Evolutionary conservation across 139 green algal species (phyloP).

Genomic region (Limnomonas spitsbergensis): DNA sequence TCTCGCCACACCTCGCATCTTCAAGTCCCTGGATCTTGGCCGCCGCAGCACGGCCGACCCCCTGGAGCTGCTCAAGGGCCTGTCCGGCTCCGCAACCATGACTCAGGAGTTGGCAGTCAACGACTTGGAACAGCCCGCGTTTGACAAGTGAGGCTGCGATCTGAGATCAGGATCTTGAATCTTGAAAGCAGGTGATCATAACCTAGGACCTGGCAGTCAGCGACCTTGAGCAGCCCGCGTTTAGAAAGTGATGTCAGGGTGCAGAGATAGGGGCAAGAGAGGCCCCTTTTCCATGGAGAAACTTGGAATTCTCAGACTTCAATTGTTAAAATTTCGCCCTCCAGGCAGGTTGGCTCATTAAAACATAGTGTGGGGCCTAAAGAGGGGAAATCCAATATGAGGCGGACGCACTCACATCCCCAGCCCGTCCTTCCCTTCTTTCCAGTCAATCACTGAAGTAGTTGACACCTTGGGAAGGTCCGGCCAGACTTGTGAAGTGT

Average conservation of each 20-base stretch:
- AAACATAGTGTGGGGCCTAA: too few relatives aligned
- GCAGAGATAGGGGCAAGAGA: background rate
- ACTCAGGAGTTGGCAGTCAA: conserved; percentile 76
- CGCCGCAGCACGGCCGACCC: conserved; percentile 75
- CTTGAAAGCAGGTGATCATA: background rate
- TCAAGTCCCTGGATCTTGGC: conserved; percentile 87
- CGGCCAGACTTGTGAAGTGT: too few relatives aligned
- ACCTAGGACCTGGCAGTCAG: background rate
- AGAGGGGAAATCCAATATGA: too few relatives aligned
- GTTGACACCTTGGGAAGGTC: too few relatives aligned
- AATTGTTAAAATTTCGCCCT: too few relatives aligned
- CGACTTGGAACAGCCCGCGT: conserved; percentile 91
- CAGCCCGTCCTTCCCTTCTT: too few relatives aligned
- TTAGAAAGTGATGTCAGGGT: background rate
- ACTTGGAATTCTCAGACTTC: too few relatives aligned
- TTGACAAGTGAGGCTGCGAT: conserved; percentile 60
- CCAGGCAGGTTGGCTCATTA: too few relatives aligned
- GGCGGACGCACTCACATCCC: too few relatives aligned
- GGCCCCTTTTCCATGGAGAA: too few relatives aligned
- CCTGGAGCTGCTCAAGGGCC: conserved; percentile 59
- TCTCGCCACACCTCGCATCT: conserved; percentile 86
- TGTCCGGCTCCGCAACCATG: conserved; percentile 11
- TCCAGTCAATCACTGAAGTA: too few relatives aligned
- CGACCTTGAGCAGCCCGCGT: too few relatives aligned
- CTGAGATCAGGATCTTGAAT: background rate